A percentile compares a stretch with the other conserved stretches of the same genome.
These are phyloP conservation scores for Solanum chilense DNA, from an alignment of 257 asterid genomes.

Conservation along the genomic window DNA sequence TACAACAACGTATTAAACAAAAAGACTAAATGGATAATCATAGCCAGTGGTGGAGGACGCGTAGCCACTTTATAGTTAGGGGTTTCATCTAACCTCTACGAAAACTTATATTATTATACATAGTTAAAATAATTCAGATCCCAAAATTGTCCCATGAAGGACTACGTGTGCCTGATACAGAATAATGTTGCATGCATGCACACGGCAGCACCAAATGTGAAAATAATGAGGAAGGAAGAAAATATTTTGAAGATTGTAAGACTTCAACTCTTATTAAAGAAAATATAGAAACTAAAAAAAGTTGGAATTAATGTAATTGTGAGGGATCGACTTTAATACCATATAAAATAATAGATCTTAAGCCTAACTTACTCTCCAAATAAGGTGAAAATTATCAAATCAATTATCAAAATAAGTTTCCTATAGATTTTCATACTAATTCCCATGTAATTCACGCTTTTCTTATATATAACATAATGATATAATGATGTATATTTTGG, in stretches of 20 bases:
- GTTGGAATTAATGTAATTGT: neutral
- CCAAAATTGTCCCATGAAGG: neutral
- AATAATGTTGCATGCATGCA: neutral
- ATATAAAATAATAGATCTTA: neutral
- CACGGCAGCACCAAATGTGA: neutral
- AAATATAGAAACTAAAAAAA: neutral
- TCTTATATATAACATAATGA: no score
- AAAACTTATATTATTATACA: no score
- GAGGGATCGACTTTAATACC: no score
- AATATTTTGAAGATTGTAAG: neutral
- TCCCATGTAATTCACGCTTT: no score
- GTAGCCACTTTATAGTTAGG: no score
- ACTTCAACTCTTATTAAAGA: neutral
- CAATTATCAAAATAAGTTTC: no score
- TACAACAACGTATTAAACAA: neutral
- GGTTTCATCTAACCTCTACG: no score
- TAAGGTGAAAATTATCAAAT: no score
- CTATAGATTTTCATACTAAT: no score
- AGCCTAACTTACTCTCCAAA: no score
- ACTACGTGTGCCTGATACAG: neutral
- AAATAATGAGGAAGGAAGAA: neutral
- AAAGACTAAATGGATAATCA: neutral
- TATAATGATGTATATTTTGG: neutral
- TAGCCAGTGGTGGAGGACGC: no score
- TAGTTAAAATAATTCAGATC: neutral